phyloP scores from a whole-genome alignment of 2,329 filamentous ascomycete species.

The Ascocoryne sarcoides region DNA sequence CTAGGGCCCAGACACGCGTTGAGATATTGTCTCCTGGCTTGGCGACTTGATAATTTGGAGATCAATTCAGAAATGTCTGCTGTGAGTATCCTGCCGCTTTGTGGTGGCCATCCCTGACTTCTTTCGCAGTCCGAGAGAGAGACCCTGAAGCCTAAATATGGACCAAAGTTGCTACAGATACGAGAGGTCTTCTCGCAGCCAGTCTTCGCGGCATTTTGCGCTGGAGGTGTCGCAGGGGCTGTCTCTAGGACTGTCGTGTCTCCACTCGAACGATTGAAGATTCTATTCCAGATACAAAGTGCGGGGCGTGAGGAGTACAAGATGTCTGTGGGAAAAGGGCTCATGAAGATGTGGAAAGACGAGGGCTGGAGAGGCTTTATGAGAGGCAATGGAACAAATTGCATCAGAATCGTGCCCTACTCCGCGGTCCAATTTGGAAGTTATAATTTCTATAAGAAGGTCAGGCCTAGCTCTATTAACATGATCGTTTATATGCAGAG shows the following conservation, averaged over 20 bases:
- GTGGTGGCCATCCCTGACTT: slow-evolving; percentile 5
- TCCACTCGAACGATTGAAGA: slow-evolving; percentile 90
- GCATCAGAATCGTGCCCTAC: slow-evolving; percentile 95
- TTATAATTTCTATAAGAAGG: slow-evolving; percentile 94
- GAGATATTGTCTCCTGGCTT: slow-evolving; percentile 14
- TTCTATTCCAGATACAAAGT: slow-evolving; percentile 94
- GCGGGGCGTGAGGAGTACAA: slow-evolving; percentile 88
- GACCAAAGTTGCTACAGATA: slow-evolving; percentile 23
- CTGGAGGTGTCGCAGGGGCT: slow-evolving; percentile 86
- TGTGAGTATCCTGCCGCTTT: slow-evolving; percentile 17
- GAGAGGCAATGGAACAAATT: slow-evolving; percentile 96
- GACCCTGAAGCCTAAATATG: slow-evolving; percentile 26
- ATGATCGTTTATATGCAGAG: not conserved
- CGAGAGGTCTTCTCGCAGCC: slow-evolving; percentile 62
- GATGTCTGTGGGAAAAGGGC: slow-evolving; percentile 77
- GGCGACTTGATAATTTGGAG: slow-evolving; percentile 3
- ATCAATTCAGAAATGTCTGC: slow-evolving; percentile 24
- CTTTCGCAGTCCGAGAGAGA: slow-evolving; percentile 18
- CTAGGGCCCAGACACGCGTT: slow-evolving; percentile 10
- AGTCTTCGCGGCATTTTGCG: slow-evolving; percentile 84
- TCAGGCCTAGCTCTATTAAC: slow-evolving; percentile 36
- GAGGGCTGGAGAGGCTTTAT: slow-evolving; percentile 97
- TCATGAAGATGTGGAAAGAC: slow-evolving; percentile 92
- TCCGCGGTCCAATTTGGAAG: slow-evolving; percentile 97
- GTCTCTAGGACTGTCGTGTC: slow-evolving; percentile 98